These are phyloP conservation scores for Alternaria sp. DNA, from an alignment of 2,329 filamentous ascomycete species.

Conservation along the genomic window DNA sequence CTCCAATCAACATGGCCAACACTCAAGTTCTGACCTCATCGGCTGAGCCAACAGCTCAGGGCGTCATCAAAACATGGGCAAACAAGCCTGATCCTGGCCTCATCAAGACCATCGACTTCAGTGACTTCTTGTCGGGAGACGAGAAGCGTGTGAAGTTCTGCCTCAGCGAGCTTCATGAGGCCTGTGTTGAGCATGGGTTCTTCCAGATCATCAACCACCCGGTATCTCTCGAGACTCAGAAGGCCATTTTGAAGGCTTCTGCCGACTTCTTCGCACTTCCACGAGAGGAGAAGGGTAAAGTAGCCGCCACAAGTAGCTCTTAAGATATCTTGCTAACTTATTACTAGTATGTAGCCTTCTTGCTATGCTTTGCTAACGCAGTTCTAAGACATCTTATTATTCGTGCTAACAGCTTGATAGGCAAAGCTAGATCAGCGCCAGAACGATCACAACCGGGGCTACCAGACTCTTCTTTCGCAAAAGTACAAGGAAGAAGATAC, in stretches of 20 bases:
- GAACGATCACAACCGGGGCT: background rate
- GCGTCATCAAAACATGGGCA: background rate
- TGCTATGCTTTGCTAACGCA: background rate
- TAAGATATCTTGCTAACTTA: too few species aligned
- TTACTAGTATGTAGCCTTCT: background rate
- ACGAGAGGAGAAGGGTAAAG: background rate
- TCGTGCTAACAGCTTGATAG: background rate
- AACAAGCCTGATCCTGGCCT: background rate
- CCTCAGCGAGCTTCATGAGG: background rate
- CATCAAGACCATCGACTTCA: background rate
- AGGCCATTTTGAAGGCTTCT: background rate
- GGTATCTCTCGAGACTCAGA: background rate
- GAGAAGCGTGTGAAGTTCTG: background rate
- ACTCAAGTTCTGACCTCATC: background rate
- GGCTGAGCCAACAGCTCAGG: background rate
- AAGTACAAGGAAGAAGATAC: background rate
- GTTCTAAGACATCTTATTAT: too few species aligned
- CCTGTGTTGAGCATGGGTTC: background rate
- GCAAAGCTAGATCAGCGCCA: background rate
- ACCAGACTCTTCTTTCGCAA: background rate
- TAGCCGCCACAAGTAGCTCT: too few species aligned
- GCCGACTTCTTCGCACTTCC: background rate
- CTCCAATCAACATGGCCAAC: background rate
- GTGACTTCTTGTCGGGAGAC: background rate
- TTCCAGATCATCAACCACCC: background rate